phyloP scores from a whole-genome alignment of 768 basidiomycete genomes.

The Rubroboletus satanas region DNA sequence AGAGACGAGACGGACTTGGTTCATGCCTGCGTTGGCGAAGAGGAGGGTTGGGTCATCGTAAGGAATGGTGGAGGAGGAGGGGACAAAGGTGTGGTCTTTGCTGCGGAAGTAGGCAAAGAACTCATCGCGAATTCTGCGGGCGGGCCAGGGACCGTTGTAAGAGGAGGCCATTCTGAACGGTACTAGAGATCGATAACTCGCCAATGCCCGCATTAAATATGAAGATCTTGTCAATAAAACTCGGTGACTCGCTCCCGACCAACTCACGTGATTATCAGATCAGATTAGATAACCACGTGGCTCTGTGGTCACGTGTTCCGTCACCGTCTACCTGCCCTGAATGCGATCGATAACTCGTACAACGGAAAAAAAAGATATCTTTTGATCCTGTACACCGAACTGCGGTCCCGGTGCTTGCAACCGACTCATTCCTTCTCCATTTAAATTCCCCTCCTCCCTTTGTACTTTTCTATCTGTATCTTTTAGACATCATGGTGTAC shows the following conservation, averaged over 20 bases:
- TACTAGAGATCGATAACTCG: constrained; percentile 23
- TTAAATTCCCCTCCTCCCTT: constrained; percentile 4
- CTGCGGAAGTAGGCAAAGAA: constrained; percentile 88
- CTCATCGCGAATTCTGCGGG: constrained; percentile 77
- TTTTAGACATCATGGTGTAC: constrained; percentile 76
- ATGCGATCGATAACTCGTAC: constrained; percentile 41
- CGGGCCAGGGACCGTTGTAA: constrained; percentile 60
- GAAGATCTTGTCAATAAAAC: neutral
- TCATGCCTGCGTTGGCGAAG: constrained; percentile 99
- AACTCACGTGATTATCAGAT: constrained; percentile 11
- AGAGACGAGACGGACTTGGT: constrained; percentile 54
- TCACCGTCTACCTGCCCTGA: constrained; percentile 38
- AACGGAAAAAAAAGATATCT: constrained; percentile 7
- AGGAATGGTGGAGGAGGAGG: constrained; percentile 89
- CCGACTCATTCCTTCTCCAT: constrained; percentile 3
- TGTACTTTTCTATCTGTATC: constrained; percentile 33
- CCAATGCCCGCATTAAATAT: constrained; percentile 4
- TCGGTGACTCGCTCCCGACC: constrained; percentile 12
- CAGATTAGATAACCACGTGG: constrained; percentile 20
- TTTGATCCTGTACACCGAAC: constrained; percentile 14
- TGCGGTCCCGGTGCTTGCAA: constrained; percentile 29
- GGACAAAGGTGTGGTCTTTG: constrained; percentile 82
- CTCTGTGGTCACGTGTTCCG: constrained; percentile 5
- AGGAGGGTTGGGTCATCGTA: constrained; percentile 97
- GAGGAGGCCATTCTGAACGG: constrained; percentile 27